These are phyloP conservation scores for Hypoxylon sp. DNA, from an alignment of 2,329 filamentous ascomycete species.

Conservation along the genomic window DNA sequence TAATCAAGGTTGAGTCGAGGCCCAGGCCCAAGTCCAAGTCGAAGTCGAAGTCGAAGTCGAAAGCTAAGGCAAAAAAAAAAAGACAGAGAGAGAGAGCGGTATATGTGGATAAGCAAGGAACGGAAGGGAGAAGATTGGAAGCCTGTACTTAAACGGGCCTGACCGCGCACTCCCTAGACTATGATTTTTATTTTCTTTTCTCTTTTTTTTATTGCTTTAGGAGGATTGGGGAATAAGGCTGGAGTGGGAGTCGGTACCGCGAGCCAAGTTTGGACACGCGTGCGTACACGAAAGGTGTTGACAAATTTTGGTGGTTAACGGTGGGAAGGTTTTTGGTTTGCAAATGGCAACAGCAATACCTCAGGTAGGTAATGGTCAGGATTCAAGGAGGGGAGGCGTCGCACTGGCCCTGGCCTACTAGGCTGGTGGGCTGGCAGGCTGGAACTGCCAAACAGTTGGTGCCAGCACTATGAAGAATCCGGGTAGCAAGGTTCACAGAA, in stretches of 20 bases:
- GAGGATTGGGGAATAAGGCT: conserved; percentile 1
- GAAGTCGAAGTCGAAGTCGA: conserved; percentile 17
- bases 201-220: conserved; percentile 10
- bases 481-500: conserved; percentile 17
- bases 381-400: conserved; percentile 34
- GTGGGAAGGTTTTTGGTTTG: conserved; percentile 25
- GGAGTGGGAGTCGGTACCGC: conserved; percentile 5
- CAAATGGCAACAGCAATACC: conserved; percentile 18
- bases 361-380: conserved; percentile 11
- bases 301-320: conserved; percentile 4
- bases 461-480: conserved; percentile 16
- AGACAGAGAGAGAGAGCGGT: neutral
- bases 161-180: conserved; percentile 11
- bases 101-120: conserved; percentile 8
- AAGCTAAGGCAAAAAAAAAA: neutral
- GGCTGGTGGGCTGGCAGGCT: conserved; percentile 2
- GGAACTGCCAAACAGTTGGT: conserved; percentile 22
- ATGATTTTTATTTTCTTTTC: neutral
- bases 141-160: conserved; percentile 4
- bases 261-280: conserved; percentile 16
- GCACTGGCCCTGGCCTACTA: neutral
- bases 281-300: conserved; percentile 11
- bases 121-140: conserved; percentile 19
- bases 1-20: neutral
- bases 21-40: no score